Conservation (phyloP, 352 stramenopile species). For the Phytophthora cactorum region DNA sequence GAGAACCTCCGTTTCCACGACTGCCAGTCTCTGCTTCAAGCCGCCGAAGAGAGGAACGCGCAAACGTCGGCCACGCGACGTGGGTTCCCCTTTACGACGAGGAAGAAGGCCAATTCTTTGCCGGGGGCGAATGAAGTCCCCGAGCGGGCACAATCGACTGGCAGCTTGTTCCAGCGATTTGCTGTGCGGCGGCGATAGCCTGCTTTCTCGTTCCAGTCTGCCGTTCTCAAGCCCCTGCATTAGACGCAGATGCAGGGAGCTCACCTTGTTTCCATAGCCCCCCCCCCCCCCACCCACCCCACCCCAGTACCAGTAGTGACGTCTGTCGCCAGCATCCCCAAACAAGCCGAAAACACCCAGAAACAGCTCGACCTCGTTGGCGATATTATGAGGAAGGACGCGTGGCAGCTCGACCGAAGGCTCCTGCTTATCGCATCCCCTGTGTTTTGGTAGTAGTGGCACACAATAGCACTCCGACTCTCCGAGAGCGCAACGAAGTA, state of each 20-base stretch:
- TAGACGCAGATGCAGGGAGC: constrained; percentile 26
- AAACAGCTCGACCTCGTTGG: constrained; percentile 25
- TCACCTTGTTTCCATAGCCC: constrained; percentile 41
- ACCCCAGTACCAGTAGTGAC: constrained; percentile 39
- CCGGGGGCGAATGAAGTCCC: constrained; percentile 41
- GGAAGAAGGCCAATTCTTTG: constrained; percentile 27
- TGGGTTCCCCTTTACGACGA: constrained; percentile 34
- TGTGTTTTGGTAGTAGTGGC: constrained; percentile 28
- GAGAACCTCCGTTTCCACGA: constrained; percentile 50
- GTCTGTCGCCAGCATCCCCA: constrained; percentile 18
- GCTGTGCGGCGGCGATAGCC: constrained; percentile 41
- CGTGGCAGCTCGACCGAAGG: constrained; percentile 11
- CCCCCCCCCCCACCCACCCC: too few relatives aligned
- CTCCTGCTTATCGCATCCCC: constrained; percentile 10
- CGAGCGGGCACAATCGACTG: constrained; percentile 28
- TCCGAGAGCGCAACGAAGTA: constrained; percentile 25
- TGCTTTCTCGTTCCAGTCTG: constrained; percentile 17
- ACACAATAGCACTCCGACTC: constrained; percentile 25
- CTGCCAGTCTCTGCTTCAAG: constrained; percentile 41
- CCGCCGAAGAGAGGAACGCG: constrained; percentile 25
- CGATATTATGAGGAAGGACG: constrained; percentile 31
- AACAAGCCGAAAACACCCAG: constrained; percentile 13
- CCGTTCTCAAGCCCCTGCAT: constrained; percentile 14
- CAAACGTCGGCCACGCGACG: constrained; percentile 21
- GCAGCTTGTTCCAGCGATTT: constrained; percentile 42